Conservation (phyloP, 768 basidiomycete species). For the Asterophora parasitica region DNA sequence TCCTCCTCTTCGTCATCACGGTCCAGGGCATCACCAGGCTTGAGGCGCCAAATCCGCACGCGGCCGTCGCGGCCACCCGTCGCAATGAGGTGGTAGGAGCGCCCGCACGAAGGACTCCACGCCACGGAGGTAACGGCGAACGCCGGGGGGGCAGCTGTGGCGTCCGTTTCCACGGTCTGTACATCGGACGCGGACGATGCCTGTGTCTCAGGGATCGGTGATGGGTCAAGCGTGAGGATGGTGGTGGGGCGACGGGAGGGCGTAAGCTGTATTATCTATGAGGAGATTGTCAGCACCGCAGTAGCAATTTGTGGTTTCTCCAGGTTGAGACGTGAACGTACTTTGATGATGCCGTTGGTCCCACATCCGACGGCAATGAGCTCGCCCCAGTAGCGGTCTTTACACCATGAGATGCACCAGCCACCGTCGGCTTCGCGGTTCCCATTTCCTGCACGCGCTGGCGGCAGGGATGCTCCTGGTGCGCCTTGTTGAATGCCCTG, state of each 20-base stretch:
- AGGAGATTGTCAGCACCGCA: no score
- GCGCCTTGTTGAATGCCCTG: constrained; percentile 38
- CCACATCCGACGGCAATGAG: constrained; percentile 77
- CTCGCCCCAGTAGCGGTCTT: constrained; percentile 94
- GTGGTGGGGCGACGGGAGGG: constrained; percentile 62
- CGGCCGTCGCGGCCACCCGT: constrained; percentile 84
- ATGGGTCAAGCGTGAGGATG: constrained; percentile 54
- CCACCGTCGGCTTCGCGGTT: constrained; percentile 85
- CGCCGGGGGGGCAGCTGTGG: constrained; percentile 31
- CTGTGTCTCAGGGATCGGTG: constrained; percentile 14
- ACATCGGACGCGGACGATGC: not conserved
- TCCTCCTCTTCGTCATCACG: constrained; percentile 41
- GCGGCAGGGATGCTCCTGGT: constrained; percentile 10
- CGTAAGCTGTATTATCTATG: constrained; percentile 70
- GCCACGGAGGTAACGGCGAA: constrained; percentile 77
- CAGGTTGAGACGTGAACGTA: constrained; percentile 24
- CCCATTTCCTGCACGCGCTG: constrained; percentile 34
- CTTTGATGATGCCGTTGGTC: constrained; percentile 70
- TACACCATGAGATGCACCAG: constrained; percentile 95
- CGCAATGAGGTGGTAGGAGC: constrained; percentile 92
- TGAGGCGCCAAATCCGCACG: constrained; percentile 86
- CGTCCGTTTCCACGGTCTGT: constrained; percentile 23
- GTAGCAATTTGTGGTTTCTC: no score
- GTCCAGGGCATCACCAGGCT: constrained; percentile 47
- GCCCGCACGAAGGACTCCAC: constrained; percentile 93